Percentiles rank a stretch among this genome's conserved stretches.
Evolutionary conservation across 192 early-diverging fungal genomes (phyloP).

Genomic region (Podila epigama): DNA sequence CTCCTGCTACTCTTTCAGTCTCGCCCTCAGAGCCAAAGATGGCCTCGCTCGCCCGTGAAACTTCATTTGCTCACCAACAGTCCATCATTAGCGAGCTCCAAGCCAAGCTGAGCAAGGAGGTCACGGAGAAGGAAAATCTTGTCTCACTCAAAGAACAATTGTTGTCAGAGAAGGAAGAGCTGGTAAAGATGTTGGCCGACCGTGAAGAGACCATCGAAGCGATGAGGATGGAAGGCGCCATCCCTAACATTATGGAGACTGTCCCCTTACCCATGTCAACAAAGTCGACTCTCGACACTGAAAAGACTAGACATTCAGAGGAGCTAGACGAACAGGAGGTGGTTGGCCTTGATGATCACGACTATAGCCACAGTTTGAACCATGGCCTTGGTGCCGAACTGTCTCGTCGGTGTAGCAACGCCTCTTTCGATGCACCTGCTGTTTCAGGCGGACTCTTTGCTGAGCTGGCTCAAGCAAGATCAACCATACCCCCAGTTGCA

Average conservation of each 20-base stretch:
- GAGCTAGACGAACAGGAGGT: background rate
- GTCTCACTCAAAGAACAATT: conserved; percentile 39
- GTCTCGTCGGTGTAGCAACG: conserved; percentile 5
- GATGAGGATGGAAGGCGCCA: conserved; percentile 50
- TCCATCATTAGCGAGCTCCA: conserved; percentile 63
- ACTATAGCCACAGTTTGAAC: background rate
- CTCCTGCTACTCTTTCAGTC: background rate
- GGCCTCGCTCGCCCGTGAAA: conserved; percentile 41
- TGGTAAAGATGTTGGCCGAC: conserved; percentile 60
- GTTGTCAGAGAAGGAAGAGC: conserved; percentile 53
- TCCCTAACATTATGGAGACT: conserved; percentile 15
- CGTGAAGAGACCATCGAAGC: conserved; percentile 64
- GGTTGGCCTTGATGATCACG: background rate
- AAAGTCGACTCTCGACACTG: background rate
- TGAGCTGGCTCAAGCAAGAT: conserved; percentile 40
- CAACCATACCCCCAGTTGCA: conserved; percentile 1
- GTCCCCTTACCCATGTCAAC: background rate
- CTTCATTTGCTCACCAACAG: conserved; percentile 55
- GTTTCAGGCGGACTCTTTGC: conserved; percentile 38
- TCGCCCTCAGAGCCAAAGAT: conserved; percentile 20
- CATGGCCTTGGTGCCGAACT: background rate
- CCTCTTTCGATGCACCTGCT: background rate
- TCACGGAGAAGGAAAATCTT: conserved; percentile 47
- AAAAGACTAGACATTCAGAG: background rate
- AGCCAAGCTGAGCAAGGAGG: conserved; percentile 59